Conservation (phyloP, 2,329 filamentous ascomycete genomes). For the Monosporascus sp. region DNA sequence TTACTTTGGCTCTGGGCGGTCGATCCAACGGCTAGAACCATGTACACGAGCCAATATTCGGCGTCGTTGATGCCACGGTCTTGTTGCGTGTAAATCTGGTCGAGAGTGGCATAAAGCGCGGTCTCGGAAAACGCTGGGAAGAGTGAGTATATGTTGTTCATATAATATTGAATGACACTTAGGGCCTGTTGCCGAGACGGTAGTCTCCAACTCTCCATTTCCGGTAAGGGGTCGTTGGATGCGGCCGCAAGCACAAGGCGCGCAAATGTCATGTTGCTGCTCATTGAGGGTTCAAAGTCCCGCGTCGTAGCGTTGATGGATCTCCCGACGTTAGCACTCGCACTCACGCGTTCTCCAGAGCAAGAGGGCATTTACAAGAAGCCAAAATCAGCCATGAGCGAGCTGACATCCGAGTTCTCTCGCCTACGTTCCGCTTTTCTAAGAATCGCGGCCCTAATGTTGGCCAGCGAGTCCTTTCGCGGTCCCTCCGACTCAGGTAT, state of each 20-base stretch:
- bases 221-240: constrained; percentile 66
- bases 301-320: constrained; percentile 91
- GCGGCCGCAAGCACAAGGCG: constrained; percentile 81
- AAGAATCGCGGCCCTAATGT: constrained; percentile 58
- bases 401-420: constrained; percentile 84
- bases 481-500: constrained; percentile 36
- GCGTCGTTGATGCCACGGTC: constrained; percentile 58
- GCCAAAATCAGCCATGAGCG: constrained; percentile 89
- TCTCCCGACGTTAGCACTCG: constrained; percentile 37
- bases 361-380: constrained; percentile 59
- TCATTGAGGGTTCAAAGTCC: constrained; percentile 85
- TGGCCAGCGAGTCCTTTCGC: constrained; percentile 59
- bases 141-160: constrained; percentile 74
- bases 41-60: constrained; percentile 82
- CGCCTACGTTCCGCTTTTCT: constrained; percentile 59
- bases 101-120: constrained; percentile 69
- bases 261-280: constrained; percentile 81
- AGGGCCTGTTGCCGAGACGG: constrained; percentile 67
- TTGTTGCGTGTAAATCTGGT: constrained; percentile 73
- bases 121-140: constrained; percentile 82
- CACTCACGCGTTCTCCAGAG: neutral
- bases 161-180: constrained; percentile 73
- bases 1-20: constrained; percentile 66
- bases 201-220: constrained; percentile 55
- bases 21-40: constrained; percentile 83